These are phyloP conservation scores for Penicillium sp. DNA, from an alignment of 2,329 filamentous ascomycete species.

Conservation along the genomic window DNA sequence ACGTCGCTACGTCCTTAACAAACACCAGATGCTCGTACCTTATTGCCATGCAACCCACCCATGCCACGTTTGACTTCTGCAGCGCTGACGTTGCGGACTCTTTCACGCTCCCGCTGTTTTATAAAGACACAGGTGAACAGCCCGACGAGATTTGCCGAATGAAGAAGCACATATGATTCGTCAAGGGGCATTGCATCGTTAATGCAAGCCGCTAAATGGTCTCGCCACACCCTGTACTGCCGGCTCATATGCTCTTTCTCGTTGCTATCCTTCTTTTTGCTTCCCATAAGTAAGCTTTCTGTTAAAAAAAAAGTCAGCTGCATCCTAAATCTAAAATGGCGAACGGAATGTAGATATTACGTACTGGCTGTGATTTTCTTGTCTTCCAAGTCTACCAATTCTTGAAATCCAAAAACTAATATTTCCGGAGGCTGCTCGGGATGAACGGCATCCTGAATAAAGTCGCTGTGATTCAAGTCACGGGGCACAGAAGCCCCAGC, in stretches of 20 bases:
- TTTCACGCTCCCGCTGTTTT: conserved; percentile 69
- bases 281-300: conserved; percentile 76
- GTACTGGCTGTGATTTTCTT: conserved; percentile 92
- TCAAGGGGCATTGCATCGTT: conserved; percentile 77
- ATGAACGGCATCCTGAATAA: conserved; percentile 75
- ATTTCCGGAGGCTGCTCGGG: conserved; percentile 80
- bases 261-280: conserved; percentile 74
- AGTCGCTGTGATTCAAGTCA: conserved; percentile 70
- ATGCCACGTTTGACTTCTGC: conserved; percentile 93
- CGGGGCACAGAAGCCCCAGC: conserved; percentile 92
- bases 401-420: conserved; percentile 93
- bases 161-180: conserved; percentile 77
- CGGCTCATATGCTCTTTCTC: conserved; percentile 89
- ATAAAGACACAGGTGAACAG: conserved; percentile 96
- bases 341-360: conserved; percentile 27
- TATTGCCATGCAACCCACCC: conserved; percentile 93
- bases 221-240: conserved; percentile 94
- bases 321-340: not conserved
- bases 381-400: conserved; percentile 95
- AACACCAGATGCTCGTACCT: conserved; percentile 45
- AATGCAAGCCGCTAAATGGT: conserved; percentile 76
- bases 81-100: conserved; percentile 72
- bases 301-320: not conserved
- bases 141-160: conserved; percentile 85
- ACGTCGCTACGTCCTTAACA: not conserved